Evolutionary conservation across 305 asterid genomes (phyloP), one percentile per base, ranked within the genome.

Genomic region (Plantago lanceolata): DNA sequence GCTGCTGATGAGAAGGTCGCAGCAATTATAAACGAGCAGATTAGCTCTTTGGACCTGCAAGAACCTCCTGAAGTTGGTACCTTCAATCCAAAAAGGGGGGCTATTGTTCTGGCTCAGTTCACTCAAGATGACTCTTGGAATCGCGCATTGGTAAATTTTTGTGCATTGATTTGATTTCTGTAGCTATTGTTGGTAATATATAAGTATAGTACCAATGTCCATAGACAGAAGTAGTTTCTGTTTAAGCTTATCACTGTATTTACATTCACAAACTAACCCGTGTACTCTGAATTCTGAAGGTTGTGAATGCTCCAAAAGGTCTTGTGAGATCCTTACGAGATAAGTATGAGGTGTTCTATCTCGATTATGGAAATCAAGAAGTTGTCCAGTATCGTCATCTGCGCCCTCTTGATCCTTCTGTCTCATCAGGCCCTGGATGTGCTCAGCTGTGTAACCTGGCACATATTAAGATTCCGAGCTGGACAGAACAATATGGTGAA

Each of bases 121-220:
- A 88, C 86, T 75, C 91, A 85, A 0, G 99, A 90, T 76, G 84
- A 90, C 64, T 88, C 97, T 44, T 94, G 99, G 99, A 94, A 94
- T 79, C 95, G 99, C 40, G 99, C 97, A 50, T 78, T 94, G 97
- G 99, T 94, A 76, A 85, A n/a, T n/a, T n/a, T n/a, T n/a, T n/a
- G n/a, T n/a, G n/a, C n/a, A n/a, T n/a, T n/a, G n/a, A n/a, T n/a
- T n/a, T n/a, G n/a, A n/a, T n/a, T n/a, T n/a, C n/a, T n/a, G n/a
- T n/a, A n/a, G n/a, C n/a, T n/a, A n/a, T n/a, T n/a, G n/a, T n/a
- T n/a, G n/a, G n/a, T n/a, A n/a, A n/a, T n/a, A n/a, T n/a, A n/a
- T n/a, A n/a, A n/a, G n/a, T n/a, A n/a, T n/a, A n/a, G n/a, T n/a
- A n/a, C n/a, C n/a, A n/a, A n/a, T n/a, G n/a, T n/a, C n/a, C n/a